A percentile compares a stretch with the other conserved stretches of the same genome.
Conservation (phyloP, 495 filamentous ascomycete genomes). For the Neurospora sp. region DNA sequence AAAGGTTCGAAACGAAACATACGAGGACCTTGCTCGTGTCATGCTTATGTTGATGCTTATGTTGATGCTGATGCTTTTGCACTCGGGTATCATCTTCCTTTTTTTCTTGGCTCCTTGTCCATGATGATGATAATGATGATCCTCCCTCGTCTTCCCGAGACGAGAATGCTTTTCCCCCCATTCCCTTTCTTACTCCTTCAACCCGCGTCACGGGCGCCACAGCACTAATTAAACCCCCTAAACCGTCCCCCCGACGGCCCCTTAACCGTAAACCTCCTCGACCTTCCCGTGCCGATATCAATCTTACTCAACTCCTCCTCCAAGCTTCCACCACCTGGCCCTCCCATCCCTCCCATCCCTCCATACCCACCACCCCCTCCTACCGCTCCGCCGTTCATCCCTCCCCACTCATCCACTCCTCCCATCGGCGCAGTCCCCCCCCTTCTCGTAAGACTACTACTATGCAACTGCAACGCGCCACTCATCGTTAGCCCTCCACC, state of each 20-base stretch:
- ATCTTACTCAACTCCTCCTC: slow-evolving; percentile 75
- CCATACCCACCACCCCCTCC: not conserved
- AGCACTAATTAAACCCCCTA: not conserved
- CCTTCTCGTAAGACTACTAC: slow-evolving; percentile 17
- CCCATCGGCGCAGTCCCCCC: not conserved
- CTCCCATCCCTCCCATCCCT: slow-evolving; percentile 13
- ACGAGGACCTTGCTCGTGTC: not conserved
- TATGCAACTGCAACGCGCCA: slow-evolving; percentile 30
- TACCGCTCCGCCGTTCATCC: not conserved
- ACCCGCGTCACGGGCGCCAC: not conserved
- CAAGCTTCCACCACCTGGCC: slow-evolving; percentile 36
- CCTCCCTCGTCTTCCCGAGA: not conserved
- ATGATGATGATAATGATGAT: not conserved
- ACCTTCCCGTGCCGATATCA: slow-evolving; percentile 60
- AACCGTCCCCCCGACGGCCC: not conserved
- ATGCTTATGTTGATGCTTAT: not conserved
- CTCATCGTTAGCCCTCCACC: slow-evolving; percentile 25
- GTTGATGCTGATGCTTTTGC: not conserved
- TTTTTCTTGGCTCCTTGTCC: not conserved
- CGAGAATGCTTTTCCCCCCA: not conserved
- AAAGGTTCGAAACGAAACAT: too few relatives aligned
- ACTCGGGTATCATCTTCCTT: not conserved
- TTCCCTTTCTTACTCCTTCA: not conserved
- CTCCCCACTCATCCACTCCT: not conserved
- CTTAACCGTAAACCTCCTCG: slow-evolving; percentile 5